phyloP scores from a whole-genome alignment of 2,329 filamentous ascomycete genomes.

The Cercospora brassicicola region DNA sequence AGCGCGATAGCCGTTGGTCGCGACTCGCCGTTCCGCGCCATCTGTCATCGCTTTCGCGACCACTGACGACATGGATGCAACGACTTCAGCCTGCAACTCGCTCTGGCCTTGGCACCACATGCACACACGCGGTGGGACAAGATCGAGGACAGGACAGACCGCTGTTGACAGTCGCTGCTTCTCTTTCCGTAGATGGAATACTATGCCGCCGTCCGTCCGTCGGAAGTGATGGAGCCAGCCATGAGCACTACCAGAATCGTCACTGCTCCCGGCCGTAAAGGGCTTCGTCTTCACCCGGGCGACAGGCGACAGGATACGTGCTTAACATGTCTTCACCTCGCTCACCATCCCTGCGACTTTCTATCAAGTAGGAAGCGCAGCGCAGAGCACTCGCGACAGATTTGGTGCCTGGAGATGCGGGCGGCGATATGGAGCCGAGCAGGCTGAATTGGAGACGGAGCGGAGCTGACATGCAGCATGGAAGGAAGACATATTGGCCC shows the following conservation, averaged over 20 bases:
- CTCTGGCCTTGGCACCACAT: neutral
- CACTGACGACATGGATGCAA: neutral
- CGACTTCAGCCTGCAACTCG: neutral
- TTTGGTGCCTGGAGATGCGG: too few relatives aligned
- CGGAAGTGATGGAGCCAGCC: neutral
- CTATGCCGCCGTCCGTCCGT: neutral
- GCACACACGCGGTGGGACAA: neutral
- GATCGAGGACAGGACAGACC: too few relatives aligned
- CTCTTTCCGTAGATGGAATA: neutral
- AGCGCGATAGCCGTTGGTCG: neutral
- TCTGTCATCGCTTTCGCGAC: neutral
- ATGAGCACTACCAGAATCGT: neutral
- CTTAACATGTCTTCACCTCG: too few relatives aligned
- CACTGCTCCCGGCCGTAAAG: neutral
- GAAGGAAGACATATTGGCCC: neutral
- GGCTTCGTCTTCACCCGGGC: neutral
- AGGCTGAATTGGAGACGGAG: too few relatives aligned
- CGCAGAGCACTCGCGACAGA: too few relatives aligned
- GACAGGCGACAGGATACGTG: too few relatives aligned
- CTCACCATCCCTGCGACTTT: too few relatives aligned
- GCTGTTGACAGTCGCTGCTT: neutral
- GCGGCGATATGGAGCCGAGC: too few relatives aligned
- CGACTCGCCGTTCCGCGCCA: neutral
- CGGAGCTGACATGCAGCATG: neutral
- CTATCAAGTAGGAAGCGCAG: too few relatives aligned